Evolutionary conservation across 345 rosid species (phyloP).

Genomic region (Hibiscus mutabilis): DNA sequence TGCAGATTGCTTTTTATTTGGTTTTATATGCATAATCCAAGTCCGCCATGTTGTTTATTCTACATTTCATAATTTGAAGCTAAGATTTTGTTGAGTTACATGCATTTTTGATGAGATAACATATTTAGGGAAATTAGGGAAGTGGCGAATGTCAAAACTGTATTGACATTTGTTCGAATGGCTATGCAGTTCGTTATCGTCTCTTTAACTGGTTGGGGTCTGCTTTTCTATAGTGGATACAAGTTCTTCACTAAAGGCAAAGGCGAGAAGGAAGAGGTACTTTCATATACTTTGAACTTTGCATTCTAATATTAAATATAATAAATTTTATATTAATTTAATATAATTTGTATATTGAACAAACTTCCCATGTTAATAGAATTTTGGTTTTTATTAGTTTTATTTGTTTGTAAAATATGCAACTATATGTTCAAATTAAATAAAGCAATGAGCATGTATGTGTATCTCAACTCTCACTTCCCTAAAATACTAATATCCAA

Average conservation of each 20-base stretch:
- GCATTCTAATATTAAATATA: not conserved
- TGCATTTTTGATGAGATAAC: not conserved
- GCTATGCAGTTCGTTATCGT: conserved; percentile 58
- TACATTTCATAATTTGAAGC: not conserved
- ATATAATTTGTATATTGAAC: not conserved
- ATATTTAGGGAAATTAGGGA: not conserved
- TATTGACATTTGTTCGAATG: conserved; percentile 1
- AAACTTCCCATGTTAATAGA: not conserved
- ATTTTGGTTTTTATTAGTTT: not conserved
- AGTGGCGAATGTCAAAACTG: not conserved
- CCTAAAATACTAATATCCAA: not conserved
- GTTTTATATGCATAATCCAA: not conserved
- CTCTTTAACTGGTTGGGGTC: conserved; percentile 62
- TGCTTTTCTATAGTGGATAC: conserved; percentile 46
- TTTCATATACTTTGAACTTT: not conserved
- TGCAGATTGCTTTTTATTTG: not conserved
- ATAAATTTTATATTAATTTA: not conserved
- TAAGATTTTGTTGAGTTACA: not conserved
- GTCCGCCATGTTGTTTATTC: too few species aligned
- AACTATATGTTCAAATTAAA: not conserved
- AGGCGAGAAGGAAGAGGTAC: conserved; percentile 56
- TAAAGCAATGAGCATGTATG: not conserved
- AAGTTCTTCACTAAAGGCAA: conserved; percentile 42
- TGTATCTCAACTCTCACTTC: not conserved
- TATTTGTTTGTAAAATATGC: not conserved